Base-by-base conservation (phyloP, 2,329 filamentous ascomycete species). In the Aspergillus neotritici region DNA sequence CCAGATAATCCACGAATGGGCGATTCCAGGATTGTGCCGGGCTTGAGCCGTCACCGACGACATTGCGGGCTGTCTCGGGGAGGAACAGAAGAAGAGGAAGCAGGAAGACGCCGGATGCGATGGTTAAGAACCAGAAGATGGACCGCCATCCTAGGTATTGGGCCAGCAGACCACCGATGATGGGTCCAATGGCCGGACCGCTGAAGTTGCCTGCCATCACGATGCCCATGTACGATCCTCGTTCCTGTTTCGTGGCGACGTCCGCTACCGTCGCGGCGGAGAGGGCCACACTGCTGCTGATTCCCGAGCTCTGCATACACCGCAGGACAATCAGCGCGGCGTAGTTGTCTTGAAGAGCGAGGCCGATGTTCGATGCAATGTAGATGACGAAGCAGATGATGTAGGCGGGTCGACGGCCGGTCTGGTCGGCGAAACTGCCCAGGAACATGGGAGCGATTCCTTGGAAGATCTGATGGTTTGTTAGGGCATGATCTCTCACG, bases 101-200 rank as follows among this genome's bases (percentile, higher is more conserved):
- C 30, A 84, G 65, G 60, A 76, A 80, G 0, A 67, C 60, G 4
- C 56, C 62, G 0, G 64, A 55, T 4, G 66, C 66, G 32, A 86
- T 82, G 33, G 77, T 69, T 33, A 83, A 73, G 56, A 85, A 84
- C 82, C 82, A 86, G 57, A 86, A 86, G 42, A 84, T 79, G 41
- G 54, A 56, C 12, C 55, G 69, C 82, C 83, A 86, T 14, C 79
- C 77, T 0, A 84, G 71, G 51, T 77, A 83, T 53, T 85, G 70
- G n/a, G 75, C 74, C 17, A 87, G 62, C 1, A 86, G 50, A 1
- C 83, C 84, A 12, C 84, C 83, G 3, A 86, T 66, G 1, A 84
- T 72, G 0, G 83, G 82, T 0, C 77, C 67, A 1, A 84, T 57
- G 3, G 69, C 59, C 1, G 70, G 69, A 0, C 67, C 71, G 5